phyloP scores from a whole-genome alignment of 148 eudicot genomes.

The Camellia lanceoleosa region DNA sequence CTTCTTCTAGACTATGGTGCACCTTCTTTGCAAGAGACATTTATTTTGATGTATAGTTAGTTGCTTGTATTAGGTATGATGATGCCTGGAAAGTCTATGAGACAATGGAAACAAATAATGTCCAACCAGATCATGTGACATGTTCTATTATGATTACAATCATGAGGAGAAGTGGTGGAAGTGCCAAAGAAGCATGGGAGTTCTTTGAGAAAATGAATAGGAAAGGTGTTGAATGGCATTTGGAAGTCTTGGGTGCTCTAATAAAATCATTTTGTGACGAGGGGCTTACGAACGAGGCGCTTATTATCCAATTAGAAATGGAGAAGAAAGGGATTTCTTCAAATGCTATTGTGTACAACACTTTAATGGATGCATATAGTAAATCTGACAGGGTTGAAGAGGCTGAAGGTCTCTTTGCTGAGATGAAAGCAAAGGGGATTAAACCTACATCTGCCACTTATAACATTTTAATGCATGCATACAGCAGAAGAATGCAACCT shows the following conservation, averaged over 20 bases:
- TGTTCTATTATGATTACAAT: slow-evolving; percentile 84
- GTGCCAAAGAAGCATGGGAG: slow-evolving; percentile 86
- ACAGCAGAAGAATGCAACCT: slow-evolving; percentile 88
- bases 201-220: slow-evolving; percentile 71
- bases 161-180: slow-evolving; percentile 70
- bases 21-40: slow-evolving; percentile 6
- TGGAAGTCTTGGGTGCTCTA: slow-evolving; percentile 71
- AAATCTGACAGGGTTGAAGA: slow-evolving; percentile 76
- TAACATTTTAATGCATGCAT: slow-evolving; percentile 85
- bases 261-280: slow-evolving; percentile 86
- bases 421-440: slow-evolving; percentile 72
- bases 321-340: slow-evolving; percentile 85
- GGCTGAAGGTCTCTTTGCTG: slow-evolving; percentile 86
- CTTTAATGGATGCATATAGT: slow-evolving; percentile 72
- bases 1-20: neutral
- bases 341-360: slow-evolving; percentile 73
- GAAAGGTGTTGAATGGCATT: slow-evolving; percentile 79
- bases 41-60: slow-evolving; percentile 16
- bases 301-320: slow-evolving; percentile 82
- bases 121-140: slow-evolving; percentile 81
- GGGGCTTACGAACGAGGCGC: slow-evolving; percentile 83
- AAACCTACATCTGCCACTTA: slow-evolving; percentile 64
- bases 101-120: slow-evolving; percentile 61
- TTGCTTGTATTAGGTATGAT: slow-evolving; percentile 49
- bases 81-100: slow-evolving; percentile 79